Evolutionary conservation across 768 basidiomycete genomes (phyloP), one percentile per base, ranked within the genome.

Genomic region (Pisolithus albus): DNA sequence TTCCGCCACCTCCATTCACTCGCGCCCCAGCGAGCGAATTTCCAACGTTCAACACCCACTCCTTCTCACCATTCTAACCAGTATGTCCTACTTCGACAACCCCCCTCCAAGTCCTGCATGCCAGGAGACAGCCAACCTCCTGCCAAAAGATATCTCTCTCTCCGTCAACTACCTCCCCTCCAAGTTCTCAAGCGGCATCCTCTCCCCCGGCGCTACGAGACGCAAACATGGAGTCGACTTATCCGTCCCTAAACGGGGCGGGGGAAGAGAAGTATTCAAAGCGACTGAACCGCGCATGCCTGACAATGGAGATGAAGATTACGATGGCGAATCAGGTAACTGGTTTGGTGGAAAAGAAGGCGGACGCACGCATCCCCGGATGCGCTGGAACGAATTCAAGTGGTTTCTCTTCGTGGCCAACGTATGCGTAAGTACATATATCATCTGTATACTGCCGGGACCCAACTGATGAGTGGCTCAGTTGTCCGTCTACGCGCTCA

Each of bases 81-180:
- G 5, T 5, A 34, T 34, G 34, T 34, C 34, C 34, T 11, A 13
- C 34, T 15, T 4, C 5, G 34, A 34, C 34, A 15, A 11, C 34
- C 13, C 13, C 34, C 34, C 34, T 34, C 34, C 34, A 1, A 34
- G 34, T 15, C 34, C 34, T 34, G 34, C 13, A 34, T 11, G 34
- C 13, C 34, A 34, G 34, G 34, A 34, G 13, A 34, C 34, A 34
- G 1, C 34, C 34, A 34, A 15, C 34, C 16, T 5, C 16, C 26
- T 50, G 8, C 38, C 38, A 43, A 56, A 48, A 39, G 56, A 51
- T 19, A 18, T 63, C 37, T 76, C 74, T 8, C 78, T 86, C 52
- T 77, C 75, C 51, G 75, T 85, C 59, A 86, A 88, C 68, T 91
- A 87, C 63, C 73, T 89, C 16, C 88, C 88, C 9, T 70, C 74